Conservation (phyloP, 2,329 filamentous ascomycete genomes). For the Botrytis aclada region DNA sequence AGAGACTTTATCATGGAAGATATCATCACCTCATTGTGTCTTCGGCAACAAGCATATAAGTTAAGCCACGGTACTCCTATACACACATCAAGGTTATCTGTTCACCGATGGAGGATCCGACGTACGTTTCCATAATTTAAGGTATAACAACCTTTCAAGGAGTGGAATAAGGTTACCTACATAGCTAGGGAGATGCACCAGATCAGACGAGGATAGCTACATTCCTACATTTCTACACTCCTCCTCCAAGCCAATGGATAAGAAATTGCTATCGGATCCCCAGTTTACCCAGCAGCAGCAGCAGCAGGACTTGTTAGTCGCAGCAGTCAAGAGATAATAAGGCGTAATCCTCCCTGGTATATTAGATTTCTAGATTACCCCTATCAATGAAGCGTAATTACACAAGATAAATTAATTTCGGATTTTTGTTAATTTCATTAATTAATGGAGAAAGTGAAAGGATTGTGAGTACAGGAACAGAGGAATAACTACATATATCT, state of each 20-base stretch:
- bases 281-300: neutral
- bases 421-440: neutral
- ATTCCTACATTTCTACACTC: no score
- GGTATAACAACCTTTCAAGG: neutral
- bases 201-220: neutral
- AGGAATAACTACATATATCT: neutral
- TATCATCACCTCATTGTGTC: neutral
- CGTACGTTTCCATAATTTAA: neutral
- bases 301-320: no score
- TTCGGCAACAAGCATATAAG: neutral
- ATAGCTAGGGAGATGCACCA: no score
- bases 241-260: neutral
- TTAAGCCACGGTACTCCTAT: neutral
- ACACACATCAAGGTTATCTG: neutral
- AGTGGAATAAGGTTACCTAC: neutral
- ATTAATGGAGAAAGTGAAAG: neutral
- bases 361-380: neutral
- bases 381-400: constrained; percentile 2
- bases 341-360: neutral
- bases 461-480: neutral
- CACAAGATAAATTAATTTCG: neutral
- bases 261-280: neutral
- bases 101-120: neutral
- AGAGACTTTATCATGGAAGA: neutral
- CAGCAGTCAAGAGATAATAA: neutral